Conservation (phyloP, 352 stramenopile genomes). For the Globisporangium recalcitrans region DNA sequence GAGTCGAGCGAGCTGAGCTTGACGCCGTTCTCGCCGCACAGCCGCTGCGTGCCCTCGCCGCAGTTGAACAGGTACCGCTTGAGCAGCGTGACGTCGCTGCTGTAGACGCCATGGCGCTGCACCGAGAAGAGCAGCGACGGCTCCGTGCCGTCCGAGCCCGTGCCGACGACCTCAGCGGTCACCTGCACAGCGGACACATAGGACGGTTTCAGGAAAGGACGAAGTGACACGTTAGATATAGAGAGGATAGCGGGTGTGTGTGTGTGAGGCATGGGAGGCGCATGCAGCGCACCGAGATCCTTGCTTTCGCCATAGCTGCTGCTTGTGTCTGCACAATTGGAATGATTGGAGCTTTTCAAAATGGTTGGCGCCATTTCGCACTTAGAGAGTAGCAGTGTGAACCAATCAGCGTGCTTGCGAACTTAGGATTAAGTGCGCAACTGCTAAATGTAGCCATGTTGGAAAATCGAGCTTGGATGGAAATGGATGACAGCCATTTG, state of each 20-base stretch:
- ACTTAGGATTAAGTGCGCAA: conserved; percentile 4
- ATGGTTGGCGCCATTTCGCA: conserved; percentile 11
- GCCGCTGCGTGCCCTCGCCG: conserved; percentile 57
- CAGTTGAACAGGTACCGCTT: conserved; percentile 73
- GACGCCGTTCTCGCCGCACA: conserved; percentile 63
- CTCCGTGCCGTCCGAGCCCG: conserved; percentile 58
- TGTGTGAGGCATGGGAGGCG: too few species aligned
- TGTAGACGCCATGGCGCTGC: conserved; percentile 62
- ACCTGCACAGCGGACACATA: conserved; percentile 22
- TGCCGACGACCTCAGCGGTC: conserved; percentile 53
- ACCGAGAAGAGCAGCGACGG: conserved; percentile 62
- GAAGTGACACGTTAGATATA: not conserved
- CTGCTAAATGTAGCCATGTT: conserved; percentile 6
- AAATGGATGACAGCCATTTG: too few species aligned
- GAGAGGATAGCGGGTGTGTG: not conserved
- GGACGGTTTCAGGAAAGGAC: not conserved
- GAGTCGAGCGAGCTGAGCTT: conserved; percentile 64
- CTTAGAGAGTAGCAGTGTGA: conserved; percentile 3
- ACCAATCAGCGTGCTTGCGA: conserved; percentile 6
- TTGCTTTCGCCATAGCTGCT: not conserved
- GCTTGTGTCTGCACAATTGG: too few species aligned
- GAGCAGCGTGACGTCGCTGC: conserved; percentile 48
- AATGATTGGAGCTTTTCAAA: not conserved
- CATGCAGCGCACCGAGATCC: conserved; percentile 17
- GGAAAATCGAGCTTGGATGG: not conserved